phyloP scores from a whole-genome alignment of 2,329 filamentous ascomycete species.

The Plectosphaerella sp. region DNA sequence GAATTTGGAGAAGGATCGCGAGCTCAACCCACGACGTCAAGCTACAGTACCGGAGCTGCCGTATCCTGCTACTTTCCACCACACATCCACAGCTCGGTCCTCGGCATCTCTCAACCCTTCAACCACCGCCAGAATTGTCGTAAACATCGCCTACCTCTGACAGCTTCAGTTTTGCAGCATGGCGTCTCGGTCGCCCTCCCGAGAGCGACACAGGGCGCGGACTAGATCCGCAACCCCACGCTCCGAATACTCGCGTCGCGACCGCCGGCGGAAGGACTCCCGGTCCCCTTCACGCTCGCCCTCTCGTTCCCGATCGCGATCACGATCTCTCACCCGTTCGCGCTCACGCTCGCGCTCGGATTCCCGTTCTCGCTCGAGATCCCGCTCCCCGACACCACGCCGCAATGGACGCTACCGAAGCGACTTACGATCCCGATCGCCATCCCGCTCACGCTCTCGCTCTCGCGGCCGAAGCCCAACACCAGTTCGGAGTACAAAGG shows the following conservation, averaged over 20 bases:
- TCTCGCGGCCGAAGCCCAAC: slow-evolving; percentile 33
- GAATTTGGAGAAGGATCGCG: too few relatives aligned
- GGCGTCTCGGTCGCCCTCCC: slow-evolving; percentile 16
- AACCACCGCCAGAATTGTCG: too few relatives aligned
- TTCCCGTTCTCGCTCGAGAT: slow-evolving; percentile 5
- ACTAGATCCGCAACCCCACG: slow-evolving; percentile 29
- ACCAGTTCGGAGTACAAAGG: slow-evolving; percentile 47
- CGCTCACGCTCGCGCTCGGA: slow-evolving; percentile 22
- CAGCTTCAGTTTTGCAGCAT: slow-evolving; percentile 1
- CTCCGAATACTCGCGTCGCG: slow-evolving; percentile 26
- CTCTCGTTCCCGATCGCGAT: slow-evolving; percentile 10
- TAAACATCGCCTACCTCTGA: neutral
- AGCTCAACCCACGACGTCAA: too few relatives aligned
- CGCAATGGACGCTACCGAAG: slow-evolving; percentile 22
- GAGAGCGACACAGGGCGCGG: slow-evolving; percentile 24
- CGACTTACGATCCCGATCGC: slow-evolving; percentile 12
- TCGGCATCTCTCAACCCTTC: too few relatives aligned
- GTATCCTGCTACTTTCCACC: too few relatives aligned
- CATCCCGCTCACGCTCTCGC: neutral
- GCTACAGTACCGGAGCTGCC: too few relatives aligned
- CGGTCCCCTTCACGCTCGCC: slow-evolving; percentile 21
- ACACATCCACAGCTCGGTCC: too few relatives aligned
- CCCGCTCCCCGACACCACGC: slow-evolving; percentile 29
- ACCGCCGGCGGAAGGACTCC: slow-evolving; percentile 25
- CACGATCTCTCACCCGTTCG: slow-evolving; percentile 15